phyloP scores from a whole-genome alignment of 2,329 filamentous ascomycete species.

The Trichoderma aggressivum region DNA sequence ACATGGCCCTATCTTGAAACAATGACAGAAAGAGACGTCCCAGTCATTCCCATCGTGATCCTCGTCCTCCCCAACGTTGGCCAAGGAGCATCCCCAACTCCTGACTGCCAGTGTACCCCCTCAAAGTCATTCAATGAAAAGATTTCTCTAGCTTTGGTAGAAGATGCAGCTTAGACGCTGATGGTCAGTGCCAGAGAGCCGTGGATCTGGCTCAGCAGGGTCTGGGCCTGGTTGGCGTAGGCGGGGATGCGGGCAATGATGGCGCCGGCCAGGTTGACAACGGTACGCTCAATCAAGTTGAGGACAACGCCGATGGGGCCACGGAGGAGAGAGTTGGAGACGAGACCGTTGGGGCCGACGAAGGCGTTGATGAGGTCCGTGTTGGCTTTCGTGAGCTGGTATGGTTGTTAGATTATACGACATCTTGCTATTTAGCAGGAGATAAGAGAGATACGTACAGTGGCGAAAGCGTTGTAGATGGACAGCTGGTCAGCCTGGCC shows the following conservation, averaged over 20 bases:
- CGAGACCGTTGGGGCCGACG: slow-evolving; percentile 19
- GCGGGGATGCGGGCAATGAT: slow-evolving; percentile 22
- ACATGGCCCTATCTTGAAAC: neutral
- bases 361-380: slow-evolving; percentile 22
- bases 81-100: neutral
- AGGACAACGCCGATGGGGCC: slow-evolving; percentile 21
- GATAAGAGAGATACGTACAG: slow-evolving; percentile 11
- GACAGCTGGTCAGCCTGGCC: slow-evolving; percentile 18
- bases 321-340: slow-evolving; percentile 19
- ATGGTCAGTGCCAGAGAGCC: neutral
- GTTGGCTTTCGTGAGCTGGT: slow-evolving; percentile 22
- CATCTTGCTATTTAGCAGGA: neutral
- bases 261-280: slow-evolving; percentile 23
- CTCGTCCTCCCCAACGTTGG: neutral
- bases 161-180: neutral
- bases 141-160: too few species aligned
- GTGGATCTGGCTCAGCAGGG: neutral
- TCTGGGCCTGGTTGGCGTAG: slow-evolving; percentile 17
- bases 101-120: neutral
- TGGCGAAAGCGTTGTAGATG: slow-evolving; percentile 20
- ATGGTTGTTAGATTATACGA: neutral
- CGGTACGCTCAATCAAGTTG: slow-evolving; percentile 20
- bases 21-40: neutral
- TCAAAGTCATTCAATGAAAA: neutral
- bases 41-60: neutral